Evolutionary conservation across 805 yeast species (phyloP).

Genomic region (Yamadazyma sp.): DNA sequence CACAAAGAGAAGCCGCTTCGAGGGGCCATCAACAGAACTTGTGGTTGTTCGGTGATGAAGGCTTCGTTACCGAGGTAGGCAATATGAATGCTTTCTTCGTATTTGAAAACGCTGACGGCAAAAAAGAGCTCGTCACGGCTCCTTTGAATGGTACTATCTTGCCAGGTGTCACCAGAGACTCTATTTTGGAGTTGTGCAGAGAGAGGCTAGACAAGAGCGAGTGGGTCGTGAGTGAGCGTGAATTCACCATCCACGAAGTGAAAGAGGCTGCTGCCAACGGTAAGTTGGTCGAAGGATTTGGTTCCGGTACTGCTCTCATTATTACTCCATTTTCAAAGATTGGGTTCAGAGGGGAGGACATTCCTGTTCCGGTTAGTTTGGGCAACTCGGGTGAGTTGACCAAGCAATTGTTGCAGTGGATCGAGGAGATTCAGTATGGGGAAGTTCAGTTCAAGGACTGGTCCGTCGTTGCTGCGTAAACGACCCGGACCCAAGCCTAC

Average conservation of each 20-base stretch:
- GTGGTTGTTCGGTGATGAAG: conserved; percentile 93
- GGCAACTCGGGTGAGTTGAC: conserved; percentile 82
- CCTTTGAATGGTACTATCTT: conserved; percentile 96
- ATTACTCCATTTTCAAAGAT: conserved; percentile 91
- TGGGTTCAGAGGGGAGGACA: conserved; percentile 72
- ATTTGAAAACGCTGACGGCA: conserved; percentile 77
- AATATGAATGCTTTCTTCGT: conserved; percentile 95
- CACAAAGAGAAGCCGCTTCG: conserved; percentile 85
- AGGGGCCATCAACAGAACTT: conserved; percentile 95
- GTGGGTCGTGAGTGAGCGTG: conserved; percentile 85
- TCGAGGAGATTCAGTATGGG: conserved; percentile 88
- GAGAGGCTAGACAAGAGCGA: conserved; percentile 70
- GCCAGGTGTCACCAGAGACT: conserved; percentile 95
- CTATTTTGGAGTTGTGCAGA: conserved; percentile 74
- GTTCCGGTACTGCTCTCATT: conserved; percentile 97
- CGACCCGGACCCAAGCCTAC: too few species aligned
- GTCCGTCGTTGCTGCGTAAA: too few species aligned
- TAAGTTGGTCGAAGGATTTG: conserved; percentile 89
- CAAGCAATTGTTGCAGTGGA: conserved; percentile 78
- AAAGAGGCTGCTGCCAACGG: conserved; percentile 75
- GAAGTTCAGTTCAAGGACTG: conserved; percentile 60
- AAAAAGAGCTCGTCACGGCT: conserved; percentile 90
- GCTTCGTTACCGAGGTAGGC: conserved; percentile 90
- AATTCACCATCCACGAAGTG: conserved; percentile 78
- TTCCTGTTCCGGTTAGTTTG: conserved; percentile 76